Evolutionary conservation across 306 rosid genomes (phyloP).

Genomic region (Mimosa bimucronata): DNA sequence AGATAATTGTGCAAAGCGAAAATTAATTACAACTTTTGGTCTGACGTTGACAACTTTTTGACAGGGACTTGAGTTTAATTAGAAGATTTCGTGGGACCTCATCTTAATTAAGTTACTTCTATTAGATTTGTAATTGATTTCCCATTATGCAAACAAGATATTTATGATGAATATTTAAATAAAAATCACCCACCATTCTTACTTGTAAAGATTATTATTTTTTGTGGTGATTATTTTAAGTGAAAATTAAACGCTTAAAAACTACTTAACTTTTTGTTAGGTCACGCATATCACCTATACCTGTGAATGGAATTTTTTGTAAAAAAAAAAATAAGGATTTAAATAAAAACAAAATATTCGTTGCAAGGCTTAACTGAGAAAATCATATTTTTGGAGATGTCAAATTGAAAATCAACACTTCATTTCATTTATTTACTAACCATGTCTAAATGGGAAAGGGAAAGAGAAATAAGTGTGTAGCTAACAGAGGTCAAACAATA

Average conservation of each 20-base stretch:
- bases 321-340: not conserved
- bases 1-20: not conserved
- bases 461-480: not conserved
- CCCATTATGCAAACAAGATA: too few species aligned
- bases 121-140: too few species aligned
- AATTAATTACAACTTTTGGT: too few species aligned
- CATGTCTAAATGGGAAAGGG: not conserved
- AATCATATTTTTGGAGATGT: not conserved
- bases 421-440: not conserved
- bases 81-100: too few species aligned
- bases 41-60: too few species aligned
- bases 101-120: too few species aligned
- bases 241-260: not conserved
- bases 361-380: not conserved
- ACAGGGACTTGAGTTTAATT: too few species aligned
- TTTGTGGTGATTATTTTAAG: not conserved
- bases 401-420: not conserved
- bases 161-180: too few species aligned
- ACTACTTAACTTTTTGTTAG: not conserved
- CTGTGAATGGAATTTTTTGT: not conserved
- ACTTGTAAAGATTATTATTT: not conserved
- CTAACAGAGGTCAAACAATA: constrained; percentile 56
- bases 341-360: not conserved
- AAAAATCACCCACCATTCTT: too few species aligned
- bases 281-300: not conserved